These are phyloP conservation scores for Wallemia mellicola DNA, from an alignment of 1,284 basidiomycete species.

Conservation along the genomic window DNA sequence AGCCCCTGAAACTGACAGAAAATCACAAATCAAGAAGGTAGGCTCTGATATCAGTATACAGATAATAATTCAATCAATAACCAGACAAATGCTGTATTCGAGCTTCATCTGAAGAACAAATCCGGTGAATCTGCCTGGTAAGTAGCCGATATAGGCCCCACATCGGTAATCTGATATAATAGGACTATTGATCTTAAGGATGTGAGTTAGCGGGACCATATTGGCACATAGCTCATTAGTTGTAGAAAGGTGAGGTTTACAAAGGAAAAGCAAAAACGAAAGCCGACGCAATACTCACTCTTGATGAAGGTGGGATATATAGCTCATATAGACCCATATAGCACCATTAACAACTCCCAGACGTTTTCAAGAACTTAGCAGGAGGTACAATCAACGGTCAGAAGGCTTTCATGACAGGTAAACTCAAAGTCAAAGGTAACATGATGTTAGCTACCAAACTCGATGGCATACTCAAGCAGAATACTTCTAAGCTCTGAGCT, in stretches of 20 bases:
- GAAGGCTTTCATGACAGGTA: conserved; percentile 79
- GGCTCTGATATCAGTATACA: too few relatives aligned
- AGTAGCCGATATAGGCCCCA: not conserved
- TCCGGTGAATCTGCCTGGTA: not conserved
- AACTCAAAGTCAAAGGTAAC: conserved; percentile 24
- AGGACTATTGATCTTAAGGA: not conserved
- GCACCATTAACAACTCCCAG: not conserved
- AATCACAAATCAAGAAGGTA: not conserved
- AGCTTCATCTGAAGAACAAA: not conserved
- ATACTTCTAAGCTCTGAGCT: not conserved
- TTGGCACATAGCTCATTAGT: not conserved
- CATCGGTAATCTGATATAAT: not conserved
- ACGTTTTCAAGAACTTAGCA: conserved; percentile 4
- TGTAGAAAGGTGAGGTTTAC: not conserved
- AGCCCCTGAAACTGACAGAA: not conserved
- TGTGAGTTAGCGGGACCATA: too few relatives aligned
- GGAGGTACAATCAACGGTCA: conserved; percentile 34
- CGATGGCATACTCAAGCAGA: not conserved
- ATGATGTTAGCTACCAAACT: conserved; percentile 3
- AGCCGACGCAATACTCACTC: not conserved
- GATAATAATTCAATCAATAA: not conserved
- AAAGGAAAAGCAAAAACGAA: not conserved
- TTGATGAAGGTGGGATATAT: not conserved
- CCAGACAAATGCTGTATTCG: not conserved
- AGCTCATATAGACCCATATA: too few relatives aligned